Conservation (phyloP, 2,329 filamentous ascomycete genomes). For the Paracoccidioides lutzii region DNA sequence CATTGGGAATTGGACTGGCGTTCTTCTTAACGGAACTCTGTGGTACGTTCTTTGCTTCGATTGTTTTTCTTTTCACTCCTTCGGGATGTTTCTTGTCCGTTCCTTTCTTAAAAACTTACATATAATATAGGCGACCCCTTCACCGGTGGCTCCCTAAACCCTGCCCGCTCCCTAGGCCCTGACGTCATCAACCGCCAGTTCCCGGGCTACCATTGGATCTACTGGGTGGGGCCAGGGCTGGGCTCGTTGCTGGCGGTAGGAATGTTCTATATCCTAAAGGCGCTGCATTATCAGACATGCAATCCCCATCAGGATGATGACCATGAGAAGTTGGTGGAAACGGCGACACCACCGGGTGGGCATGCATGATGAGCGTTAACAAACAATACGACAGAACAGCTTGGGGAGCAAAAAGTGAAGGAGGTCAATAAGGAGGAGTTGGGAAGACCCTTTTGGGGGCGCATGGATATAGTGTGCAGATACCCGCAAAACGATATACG, state of each 20-base stretch:
- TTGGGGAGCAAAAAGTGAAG: too few relatives aligned
- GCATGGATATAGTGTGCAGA: too few relatives aligned
- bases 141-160: constrained; percentile 38
- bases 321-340: neutral
- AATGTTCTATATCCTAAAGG: constrained; percentile 38
- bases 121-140: constrained; percentile 14
- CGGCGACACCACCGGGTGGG: too few relatives aligned
- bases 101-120: neutral
- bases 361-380: neutral
- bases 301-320: constrained; percentile 48
- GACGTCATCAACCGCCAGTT: constrained; percentile 35
- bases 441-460: too few relatives aligned
- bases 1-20: constrained; percentile 57
- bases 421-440: too few relatives aligned
- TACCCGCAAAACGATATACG: too few relatives aligned
- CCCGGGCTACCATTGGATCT: constrained; percentile 39
- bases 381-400: too few relatives aligned
- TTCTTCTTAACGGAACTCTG: constrained; percentile 50
- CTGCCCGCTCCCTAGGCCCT: constrained; percentile 37
- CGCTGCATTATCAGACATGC: constrained; percentile 31
- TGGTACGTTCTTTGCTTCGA: constrained; percentile 18
- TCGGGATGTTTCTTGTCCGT: neutral
- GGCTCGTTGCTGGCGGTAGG: constrained; percentile 36
- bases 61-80: neutral
- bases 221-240: constrained; percentile 37